These are phyloP conservation scores for Marchantia polymorpha DNA, from an alignment of 225 moss, liverwort and hornwort species.

Conservation along the genomic window DNA sequence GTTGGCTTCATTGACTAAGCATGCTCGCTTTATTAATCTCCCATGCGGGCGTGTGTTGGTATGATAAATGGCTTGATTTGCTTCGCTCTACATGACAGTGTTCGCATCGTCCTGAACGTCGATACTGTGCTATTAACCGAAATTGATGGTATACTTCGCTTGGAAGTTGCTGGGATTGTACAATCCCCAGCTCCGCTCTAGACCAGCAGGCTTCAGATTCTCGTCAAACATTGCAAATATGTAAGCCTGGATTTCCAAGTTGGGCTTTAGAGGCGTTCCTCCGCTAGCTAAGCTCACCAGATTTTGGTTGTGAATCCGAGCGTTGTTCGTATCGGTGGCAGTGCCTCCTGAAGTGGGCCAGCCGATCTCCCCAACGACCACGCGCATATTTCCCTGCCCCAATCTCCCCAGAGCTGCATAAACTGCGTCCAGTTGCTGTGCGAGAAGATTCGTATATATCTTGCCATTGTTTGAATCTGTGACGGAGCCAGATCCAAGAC, in stretches of 20 bases:
- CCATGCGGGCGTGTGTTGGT: too few relatives aligned
- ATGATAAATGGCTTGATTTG: too few relatives aligned
- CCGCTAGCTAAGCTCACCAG: not conserved
- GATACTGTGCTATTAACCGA: too few relatives aligned
- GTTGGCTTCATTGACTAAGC: too few relatives aligned
- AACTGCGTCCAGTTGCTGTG: not conserved
- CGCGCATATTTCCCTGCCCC: not conserved
- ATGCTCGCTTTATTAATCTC: too few relatives aligned
- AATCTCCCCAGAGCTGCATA: not conserved
- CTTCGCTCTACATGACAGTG: too few relatives aligned
- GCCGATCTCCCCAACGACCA: not conserved
- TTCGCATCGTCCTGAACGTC: too few relatives aligned
- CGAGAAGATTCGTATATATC: constrained; percentile 10
- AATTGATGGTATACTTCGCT: too few relatives aligned
- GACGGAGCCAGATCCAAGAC: not conserved
- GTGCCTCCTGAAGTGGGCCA: constrained; percentile 6
- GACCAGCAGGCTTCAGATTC: not conserved
- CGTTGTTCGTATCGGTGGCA: not conserved
- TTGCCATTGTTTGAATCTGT: not conserved
- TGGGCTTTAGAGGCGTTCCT: not conserved
- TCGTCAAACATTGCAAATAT: not conserved
- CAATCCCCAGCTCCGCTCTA: constrained; percentile 9
- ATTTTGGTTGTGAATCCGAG: constrained; percentile 10
- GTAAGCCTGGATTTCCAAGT: not conserved
- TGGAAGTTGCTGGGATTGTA: not conserved